Evolutionary conservation across 441 rosid species (phyloP).

Genomic region (Euphorbia corollata): DNA sequence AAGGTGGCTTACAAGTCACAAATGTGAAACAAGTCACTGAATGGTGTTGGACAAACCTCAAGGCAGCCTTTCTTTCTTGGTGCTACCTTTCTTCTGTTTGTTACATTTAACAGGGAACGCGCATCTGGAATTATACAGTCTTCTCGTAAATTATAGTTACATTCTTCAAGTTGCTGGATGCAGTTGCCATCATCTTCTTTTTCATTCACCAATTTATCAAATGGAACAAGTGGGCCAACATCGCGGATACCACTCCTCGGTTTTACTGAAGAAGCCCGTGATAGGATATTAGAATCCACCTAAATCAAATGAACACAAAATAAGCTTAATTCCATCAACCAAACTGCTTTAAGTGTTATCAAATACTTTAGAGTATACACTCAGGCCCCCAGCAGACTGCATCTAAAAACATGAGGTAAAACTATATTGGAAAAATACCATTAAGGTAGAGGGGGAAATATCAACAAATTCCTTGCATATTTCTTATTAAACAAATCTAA

Average conservation of each 20-base stretch:
- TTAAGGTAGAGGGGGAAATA: neutral
- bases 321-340: conserved; percentile 9
- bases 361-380: neutral
- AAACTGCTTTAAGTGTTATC: neutral
- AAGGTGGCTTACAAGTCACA: conserved; percentile 23
- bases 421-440: neutral
- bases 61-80: conserved; percentile 42
- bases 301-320: conserved; percentile 24
- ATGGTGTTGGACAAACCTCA: conserved; percentile 46
- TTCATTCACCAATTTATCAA: conserved; percentile 52
- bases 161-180: conserved; percentile 37
- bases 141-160: conserved; percentile 25
- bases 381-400: neutral
- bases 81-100: conserved; percentile 68
- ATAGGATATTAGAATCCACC: conserved; percentile 39
- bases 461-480: neutral
- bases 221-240: conserved; percentile 64
- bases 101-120: conserved; percentile 60
- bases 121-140: conserved; percentile 61
- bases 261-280: conserved; percentile 44
- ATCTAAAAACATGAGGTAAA: neutral
- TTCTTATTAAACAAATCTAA: neutral
- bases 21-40: conserved; percentile 16
- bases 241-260: conserved; percentile 37
- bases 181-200: conserved; percentile 28